Evolutionary conservation across 495 filamentous ascomycete genomes (phyloP), one percentile per base, ranked within the genome.

Genomic region (Astrocystis sublimbata): DNA sequence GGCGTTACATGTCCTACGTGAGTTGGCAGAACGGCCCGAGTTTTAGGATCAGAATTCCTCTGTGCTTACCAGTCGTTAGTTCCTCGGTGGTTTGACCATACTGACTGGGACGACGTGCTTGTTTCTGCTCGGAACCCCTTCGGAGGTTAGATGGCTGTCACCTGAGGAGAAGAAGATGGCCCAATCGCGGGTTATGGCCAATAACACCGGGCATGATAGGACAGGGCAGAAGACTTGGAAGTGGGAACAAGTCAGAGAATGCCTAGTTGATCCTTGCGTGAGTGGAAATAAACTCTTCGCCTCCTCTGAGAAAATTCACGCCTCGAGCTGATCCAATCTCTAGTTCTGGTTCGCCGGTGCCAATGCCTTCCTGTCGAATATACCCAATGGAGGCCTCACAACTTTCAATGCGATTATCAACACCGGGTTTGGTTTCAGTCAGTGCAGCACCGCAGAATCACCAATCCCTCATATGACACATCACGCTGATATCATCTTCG

Each of bases 381-480:
- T 83, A 23, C 81, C 81, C 0, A 82, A 79, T 47, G 81, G 82
- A 7, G 81, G 79, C 0, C 72, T 83, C 23, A 79, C 78, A 0
- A 82, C 79, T 35, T 85, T 82, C 64, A 76, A 76, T 0, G 64
- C 74, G 0, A 79, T 82, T 36, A 69, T 84, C 6, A 78, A 83
- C 23, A 75, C 71, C 5, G 75, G 71, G 5, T 82, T 82, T 54
- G 81, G 80, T 3, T 81, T 73, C 33, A 57, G 54, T 57, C 9
- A 57, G 54, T 57, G 24, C 17, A 28, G 40, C n/a, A 23, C 70
- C 62, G 63, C 12, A 71, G 42, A 57, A 23, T 6, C 30, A 30
- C 19, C 26, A 3, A 38, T 8, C 33, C 30, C 58, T n/a, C 21
- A 23, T 6, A 13, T 12, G 19, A 12, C n/a, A 13, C 35, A 12